Evolutionary conservation across 768 basidiomycete genomes (phyloP).

Genomic region (Ramaria sp.): DNA sequence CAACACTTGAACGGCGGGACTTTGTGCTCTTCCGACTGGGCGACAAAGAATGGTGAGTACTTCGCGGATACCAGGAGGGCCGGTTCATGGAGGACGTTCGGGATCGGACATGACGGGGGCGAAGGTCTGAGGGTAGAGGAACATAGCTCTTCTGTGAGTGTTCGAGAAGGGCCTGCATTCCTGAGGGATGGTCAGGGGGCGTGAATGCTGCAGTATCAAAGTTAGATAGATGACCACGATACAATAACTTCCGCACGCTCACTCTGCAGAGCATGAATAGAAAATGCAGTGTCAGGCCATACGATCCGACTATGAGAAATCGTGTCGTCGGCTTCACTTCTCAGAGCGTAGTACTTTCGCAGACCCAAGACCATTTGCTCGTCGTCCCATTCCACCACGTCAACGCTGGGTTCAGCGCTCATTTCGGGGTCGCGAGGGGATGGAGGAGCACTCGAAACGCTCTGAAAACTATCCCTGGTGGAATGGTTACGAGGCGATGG

Average conservation of each 20-base stretch:
- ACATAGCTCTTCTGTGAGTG: constrained; percentile 63
- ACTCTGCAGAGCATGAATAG: constrained; percentile 65
- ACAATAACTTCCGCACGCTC: constrained; percentile 19
- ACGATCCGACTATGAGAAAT: constrained; percentile 53
- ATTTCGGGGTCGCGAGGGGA: background rate
- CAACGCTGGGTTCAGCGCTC: background rate
- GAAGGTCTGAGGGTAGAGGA: constrained; percentile 64
- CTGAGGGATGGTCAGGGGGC: constrained; percentile 50
- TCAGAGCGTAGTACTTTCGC: constrained; percentile 56
- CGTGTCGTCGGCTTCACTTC: constrained; percentile 54
- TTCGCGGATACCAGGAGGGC: constrained; percentile 59
- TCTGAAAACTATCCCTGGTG: constrained; percentile 16
- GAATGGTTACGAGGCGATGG: constrained; percentile 11
- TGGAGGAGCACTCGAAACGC: background rate
- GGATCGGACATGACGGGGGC: constrained; percentile 49
- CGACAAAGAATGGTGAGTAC: constrained; percentile 25
- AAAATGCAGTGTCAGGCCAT: constrained; percentile 68
- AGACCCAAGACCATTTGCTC: constrained; percentile 55
- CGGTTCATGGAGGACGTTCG: constrained; percentile 48
- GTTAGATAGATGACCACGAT: constrained; percentile 9
- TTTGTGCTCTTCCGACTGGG: constrained; percentile 25
- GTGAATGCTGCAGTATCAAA: constrained; percentile 42
- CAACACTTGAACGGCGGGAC: constrained; percentile 18
- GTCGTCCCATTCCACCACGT: constrained; percentile 41
- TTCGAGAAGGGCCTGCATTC: constrained; percentile 63